phyloP scores from a whole-genome alignment of 2,329 filamentous ascomycete species.

The Colletotrichum sp. region DNA sequence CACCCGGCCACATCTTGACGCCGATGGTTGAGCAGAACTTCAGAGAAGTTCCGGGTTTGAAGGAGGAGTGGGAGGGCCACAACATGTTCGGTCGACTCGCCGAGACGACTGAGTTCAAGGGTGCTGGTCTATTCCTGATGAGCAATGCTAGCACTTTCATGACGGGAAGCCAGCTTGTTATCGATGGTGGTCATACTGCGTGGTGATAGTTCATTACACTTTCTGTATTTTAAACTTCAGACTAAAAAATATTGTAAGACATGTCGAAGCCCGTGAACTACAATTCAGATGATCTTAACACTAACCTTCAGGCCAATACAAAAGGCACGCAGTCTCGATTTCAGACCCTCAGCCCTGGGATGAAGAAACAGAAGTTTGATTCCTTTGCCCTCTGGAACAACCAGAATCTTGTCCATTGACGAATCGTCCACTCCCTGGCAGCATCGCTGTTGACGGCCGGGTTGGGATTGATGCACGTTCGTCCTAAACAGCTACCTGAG shows the following conservation, averaged over 20 bases:
- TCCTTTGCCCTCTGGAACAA: background rate
- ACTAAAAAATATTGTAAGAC: fast-evolving
- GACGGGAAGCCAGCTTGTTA: slow-evolving; percentile 61
- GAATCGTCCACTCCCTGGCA: background rate
- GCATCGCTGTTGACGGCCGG: background rate
- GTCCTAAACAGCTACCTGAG: fast-evolving
- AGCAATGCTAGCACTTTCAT: slow-evolving; percentile 69
- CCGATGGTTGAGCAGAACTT: slow-evolving; percentile 78
- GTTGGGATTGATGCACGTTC: background rate
- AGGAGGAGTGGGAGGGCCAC: slow-evolving; percentile 69
- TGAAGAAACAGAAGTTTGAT: fast-evolving
- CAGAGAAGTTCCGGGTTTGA: slow-evolving; percentile 66
- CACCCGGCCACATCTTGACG: slow-evolving; percentile 52
- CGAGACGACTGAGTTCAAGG: slow-evolving; percentile 63
- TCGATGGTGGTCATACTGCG: slow-evolving; percentile 62
- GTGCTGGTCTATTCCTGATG: slow-evolving; percentile 65
- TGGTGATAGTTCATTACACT: slow-evolving; percentile 43
- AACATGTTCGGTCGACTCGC: slow-evolving; percentile 74
- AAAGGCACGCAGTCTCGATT: background rate
- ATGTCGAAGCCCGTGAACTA: background rate
- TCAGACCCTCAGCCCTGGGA: background rate
- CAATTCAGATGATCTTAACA: background rate
- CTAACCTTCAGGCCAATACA: background rate
- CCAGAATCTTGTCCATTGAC: background rate
- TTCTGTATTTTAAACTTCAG: background rate